phyloP scores from a whole-genome alignment of 2,329 filamentous ascomycete genomes.

The Paracoccidioides brasiliensis region DNA sequence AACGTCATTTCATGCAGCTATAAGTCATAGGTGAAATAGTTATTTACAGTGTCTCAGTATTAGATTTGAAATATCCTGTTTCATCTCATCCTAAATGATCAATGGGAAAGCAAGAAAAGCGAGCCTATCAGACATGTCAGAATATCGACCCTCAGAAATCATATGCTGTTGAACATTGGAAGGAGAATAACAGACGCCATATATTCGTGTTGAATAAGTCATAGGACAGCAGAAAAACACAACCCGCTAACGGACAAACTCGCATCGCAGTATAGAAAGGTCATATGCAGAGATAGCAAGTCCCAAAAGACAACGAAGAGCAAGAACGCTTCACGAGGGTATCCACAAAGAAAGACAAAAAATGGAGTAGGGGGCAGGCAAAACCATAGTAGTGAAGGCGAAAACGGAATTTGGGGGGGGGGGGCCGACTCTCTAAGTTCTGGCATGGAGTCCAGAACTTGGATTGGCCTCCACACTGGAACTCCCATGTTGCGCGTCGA shows the following conservation, averaged over 20 bases:
- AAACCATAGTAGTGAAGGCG: not conserved
- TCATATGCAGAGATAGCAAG: not conserved
- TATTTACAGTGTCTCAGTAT: not conserved
- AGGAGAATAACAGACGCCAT: not conserved
- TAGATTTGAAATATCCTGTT: not conserved
- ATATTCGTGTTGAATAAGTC: not conserved
- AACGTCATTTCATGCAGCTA: no score
- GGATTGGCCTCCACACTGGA: constrained; percentile 14
- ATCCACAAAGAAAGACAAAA: not conserved
- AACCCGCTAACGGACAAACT: not conserved
- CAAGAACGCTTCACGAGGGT: constrained; percentile 1
- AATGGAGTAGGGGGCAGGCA: not conserved
- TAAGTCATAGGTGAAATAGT: no score
- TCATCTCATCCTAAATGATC: not conserved
- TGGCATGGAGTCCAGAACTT: constrained; percentile 9
- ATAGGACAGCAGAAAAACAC: not conserved
- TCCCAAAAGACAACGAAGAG: not conserved
- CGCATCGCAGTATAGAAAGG: not conserved
- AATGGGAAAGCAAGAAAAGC: not conserved
- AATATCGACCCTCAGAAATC: not conserved
- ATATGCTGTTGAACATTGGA: not conserved
- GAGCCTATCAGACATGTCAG: not conserved
- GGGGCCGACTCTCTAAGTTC: constrained; percentile 13
- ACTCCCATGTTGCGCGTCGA: constrained; percentile 20
- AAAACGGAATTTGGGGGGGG: not conserved